Evolutionary conservation across 1,139 yeast genomes (phyloP).

Genomic region (Magnusiomyces fungicola): DNA sequence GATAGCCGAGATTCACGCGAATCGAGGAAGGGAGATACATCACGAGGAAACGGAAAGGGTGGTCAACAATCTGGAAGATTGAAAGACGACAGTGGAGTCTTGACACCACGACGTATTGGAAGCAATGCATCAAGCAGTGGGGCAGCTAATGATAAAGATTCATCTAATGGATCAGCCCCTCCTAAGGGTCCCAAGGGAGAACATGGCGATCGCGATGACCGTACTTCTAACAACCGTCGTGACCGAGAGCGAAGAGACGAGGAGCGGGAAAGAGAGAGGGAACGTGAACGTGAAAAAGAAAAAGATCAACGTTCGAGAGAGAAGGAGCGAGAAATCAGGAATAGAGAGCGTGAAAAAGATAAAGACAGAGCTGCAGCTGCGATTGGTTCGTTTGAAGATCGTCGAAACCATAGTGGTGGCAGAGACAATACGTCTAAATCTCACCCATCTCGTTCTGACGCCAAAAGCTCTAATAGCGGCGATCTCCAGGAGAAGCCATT

Average conservation of each 20-base stretch:
- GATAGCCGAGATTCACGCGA: neutral
- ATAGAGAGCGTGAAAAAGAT: conserved; percentile 4
- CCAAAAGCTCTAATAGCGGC: neutral
- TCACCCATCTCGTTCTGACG: neutral
- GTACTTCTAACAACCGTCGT: conserved; percentile 1
- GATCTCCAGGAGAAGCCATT: neutral
- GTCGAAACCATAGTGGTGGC: neutral
- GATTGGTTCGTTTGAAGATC: neutral
- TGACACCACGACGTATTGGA: neutral
- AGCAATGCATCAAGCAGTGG: neutral
- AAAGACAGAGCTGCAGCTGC: neutral
- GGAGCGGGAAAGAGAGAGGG: conserved; percentile 3
- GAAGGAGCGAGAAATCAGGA: neutral
- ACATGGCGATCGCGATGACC: neutral
- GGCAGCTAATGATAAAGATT: neutral
- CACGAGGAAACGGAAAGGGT: no score
- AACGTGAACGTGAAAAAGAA: neutral
- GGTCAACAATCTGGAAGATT: neutral
- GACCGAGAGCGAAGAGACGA: conserved; percentile 1
- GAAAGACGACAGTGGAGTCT: conserved; percentile 3
- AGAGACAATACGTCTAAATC: neutral
- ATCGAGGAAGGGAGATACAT: neutral
- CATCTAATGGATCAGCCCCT: neutral
- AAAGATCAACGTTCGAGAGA: neutral
- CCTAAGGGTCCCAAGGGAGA: conserved; percentile 2